Conservation (phyloP, 2,329 filamentous ascomycete genomes). For the Zasmidium cellare region DNA sequence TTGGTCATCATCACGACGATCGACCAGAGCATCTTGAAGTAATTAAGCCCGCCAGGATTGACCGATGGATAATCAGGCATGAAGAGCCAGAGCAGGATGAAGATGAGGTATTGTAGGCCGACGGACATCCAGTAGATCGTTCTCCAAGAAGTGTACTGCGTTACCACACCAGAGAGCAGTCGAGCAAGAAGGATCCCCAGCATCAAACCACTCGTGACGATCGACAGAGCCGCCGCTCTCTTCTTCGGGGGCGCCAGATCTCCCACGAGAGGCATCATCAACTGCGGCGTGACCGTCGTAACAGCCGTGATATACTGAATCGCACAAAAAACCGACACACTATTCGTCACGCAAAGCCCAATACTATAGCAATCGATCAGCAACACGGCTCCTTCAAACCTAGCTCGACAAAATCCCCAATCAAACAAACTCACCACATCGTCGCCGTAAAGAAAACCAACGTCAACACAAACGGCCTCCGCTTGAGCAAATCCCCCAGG, state of each 20-base stretch:
- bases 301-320: slow-evolving; percentile 73
- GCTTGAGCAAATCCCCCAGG: slow-evolving; percentile 66
- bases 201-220: slow-evolving; percentile 73
- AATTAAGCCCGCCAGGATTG: slow-evolving; percentile 64
- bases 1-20: slow-evolving; percentile 65
- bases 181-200: slow-evolving; percentile 76
- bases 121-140: slow-evolving; percentile 78
- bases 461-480: slow-evolving; percentile 68
- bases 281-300: slow-evolving; percentile 74
- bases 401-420: slow-evolving; percentile 11
- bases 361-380: slow-evolving; percentile 55
- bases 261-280: slow-evolving; percentile 77
- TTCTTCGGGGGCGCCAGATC: slow-evolving; percentile 71
- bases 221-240: slow-evolving; percentile 68
- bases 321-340: slow-evolving; percentile 64
- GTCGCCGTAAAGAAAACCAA: slow-evolving; percentile 66
- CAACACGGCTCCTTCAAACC: not conserved
- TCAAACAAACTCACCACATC: slow-evolving; percentile 53
- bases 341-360: slow-evolving; percentile 67
- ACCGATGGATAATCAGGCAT: slow-evolving; percentile 81
- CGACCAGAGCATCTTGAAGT: slow-evolving; percentile 63
- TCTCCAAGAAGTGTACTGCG: slow-evolving; percentile 73
- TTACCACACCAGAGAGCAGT: slow-evolving; percentile 71
- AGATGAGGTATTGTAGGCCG: slow-evolving; percentile 65
- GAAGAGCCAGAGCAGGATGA: slow-evolving; percentile 65